Evolutionary conservation across 2,329 filamentous ascomycete species (phyloP), one percentile per base, ranked within the genome.

Genomic region (Chaetomium sp.): DNA sequence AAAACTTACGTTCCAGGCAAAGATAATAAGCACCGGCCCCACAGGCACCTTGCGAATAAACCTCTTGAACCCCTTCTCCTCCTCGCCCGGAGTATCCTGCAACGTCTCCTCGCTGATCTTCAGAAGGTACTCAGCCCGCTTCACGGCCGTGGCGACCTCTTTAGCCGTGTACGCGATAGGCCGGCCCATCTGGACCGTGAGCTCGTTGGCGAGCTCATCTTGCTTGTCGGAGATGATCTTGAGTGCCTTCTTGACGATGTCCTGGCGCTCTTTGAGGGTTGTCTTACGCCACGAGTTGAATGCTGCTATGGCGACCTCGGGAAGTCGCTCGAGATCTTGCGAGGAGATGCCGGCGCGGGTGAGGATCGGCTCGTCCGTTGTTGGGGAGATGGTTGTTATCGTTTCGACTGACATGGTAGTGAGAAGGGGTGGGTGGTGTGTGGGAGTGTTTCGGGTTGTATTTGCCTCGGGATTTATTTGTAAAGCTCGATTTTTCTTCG

Each of bases 141-240:
- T 89, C 62, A 95, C 81, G 6, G 91, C 91, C 12, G 92, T 97
- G 35, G 82, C 75, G 62, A 97, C 80, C 75, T 97, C 92, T 63
- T 85, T 90, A 47, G 80, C 85, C 0, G 89, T 88, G 70, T 92
- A 96, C 40, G 87, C 81, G 66, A 96, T 96, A 37, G 92, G 92
- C 19, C 92, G 81, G 43, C 92, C 92, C 91, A 97, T 97, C 75
- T 97, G 91, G 69, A 89, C 86, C 0, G 91, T 96, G 57, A 97
- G 75, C 70, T 96, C 91, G 63, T 83, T 80, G 5, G 87, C 91
- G 37, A 97, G 78, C 59, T 85, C 87, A 83, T 94, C 87, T 70
- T 91, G 81, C 69, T 84, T 85, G 49, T 84, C 80, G 12, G 75
- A 72, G 34, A 97, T 77, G 4, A 89, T 72, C 59, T 85, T 80